These are phyloP conservation scores for Litsea cubeba DNA, from an alignment of 164 flowering plant genomes.

Conservation along the genomic window DNA sequence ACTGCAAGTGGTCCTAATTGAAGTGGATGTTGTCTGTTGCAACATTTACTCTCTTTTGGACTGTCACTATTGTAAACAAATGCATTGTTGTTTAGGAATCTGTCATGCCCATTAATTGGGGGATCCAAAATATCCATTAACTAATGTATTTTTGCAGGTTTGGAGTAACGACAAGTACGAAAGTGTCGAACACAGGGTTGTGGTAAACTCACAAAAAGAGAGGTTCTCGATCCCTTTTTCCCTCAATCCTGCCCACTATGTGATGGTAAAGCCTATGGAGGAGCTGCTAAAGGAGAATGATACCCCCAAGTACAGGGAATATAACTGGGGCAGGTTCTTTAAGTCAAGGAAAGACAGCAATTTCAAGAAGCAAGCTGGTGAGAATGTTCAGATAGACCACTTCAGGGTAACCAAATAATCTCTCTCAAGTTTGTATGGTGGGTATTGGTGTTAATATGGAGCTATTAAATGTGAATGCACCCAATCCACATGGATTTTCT, in stretches of 20 bases:
- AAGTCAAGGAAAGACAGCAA: conserved; percentile 12
- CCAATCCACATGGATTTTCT: too few relatives aligned
- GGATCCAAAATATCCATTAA: neutral
- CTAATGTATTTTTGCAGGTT: conserved; percentile 2
- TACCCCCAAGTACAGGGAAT: conserved; percentile 7
- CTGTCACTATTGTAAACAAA: neutral
- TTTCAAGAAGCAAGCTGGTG: conserved; percentile 8
- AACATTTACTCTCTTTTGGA: neutral
- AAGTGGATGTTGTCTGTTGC: too few relatives aligned
- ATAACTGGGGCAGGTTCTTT: conserved; percentile 2
- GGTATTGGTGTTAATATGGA: neutral
- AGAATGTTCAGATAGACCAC: conserved; percentile 13
- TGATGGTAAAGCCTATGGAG: conserved; percentile 6
- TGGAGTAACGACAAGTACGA: conserved; percentile 14
- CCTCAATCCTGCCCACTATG: neutral
- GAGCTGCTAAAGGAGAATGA: conserved; percentile 7
- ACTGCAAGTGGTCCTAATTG: too few relatives aligned
- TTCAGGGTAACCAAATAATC: neutral
- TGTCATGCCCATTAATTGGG: neutral
- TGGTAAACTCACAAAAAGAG: conserved; percentile 11
- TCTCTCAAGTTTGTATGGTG: neutral
- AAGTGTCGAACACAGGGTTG: conserved; percentile 11
- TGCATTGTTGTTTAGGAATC: too few relatives aligned
- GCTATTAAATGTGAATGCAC: neutral
- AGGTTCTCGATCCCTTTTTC: conserved; percentile 11